Evolutionary conservation across 495 filamentous ascomycete species (phyloP).

Genomic region (Trichoderma reesei): DNA sequence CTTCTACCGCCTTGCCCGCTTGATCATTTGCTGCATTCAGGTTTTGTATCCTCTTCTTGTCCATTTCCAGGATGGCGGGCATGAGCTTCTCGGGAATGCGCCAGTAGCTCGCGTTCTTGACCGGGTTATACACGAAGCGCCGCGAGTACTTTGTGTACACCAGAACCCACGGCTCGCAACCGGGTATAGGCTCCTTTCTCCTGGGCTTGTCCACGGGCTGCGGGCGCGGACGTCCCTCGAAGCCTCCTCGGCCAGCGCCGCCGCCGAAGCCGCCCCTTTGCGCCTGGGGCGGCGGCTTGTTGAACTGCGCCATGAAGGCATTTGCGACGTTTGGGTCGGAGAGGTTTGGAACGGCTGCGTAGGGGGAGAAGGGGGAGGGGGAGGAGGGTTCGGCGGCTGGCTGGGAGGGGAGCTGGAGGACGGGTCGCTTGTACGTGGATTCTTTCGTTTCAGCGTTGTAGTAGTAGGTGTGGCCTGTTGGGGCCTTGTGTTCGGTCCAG

Average conservation of each 20-base stretch:
- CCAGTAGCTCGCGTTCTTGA: slow-evolving; percentile 85
- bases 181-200: slow-evolving; percentile 66
- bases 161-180: slow-evolving; percentile 80
- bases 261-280: slow-evolving; percentile 27
- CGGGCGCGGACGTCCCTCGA: slow-evolving; percentile 43
- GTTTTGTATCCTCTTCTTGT: slow-evolving; percentile 42
- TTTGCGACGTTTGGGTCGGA: slow-evolving; percentile 36
- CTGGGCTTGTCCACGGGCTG: slow-evolving; percentile 72
- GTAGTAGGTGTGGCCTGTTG: slow-evolving; percentile 80
- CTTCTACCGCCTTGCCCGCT: slow-evolving; percentile 9
- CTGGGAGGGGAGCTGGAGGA: slow-evolving; percentile 9
- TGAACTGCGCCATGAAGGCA: slow-evolving; percentile 39
- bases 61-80: slow-evolving; percentile 67
- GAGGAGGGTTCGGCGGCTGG: slow-evolving; percentile 26
- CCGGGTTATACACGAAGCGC: slow-evolving; percentile 77
- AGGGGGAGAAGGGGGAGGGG: slow-evolving; percentile 33
- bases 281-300: slow-evolving; percentile 20
- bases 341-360: slow-evolving; percentile 36
- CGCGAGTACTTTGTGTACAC: slow-evolving; percentile 84
- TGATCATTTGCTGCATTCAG: slow-evolving; percentile 28
- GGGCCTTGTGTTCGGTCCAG: slow-evolving; percentile 91
- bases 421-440: slow-evolving; percentile 76
- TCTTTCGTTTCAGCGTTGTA: slow-evolving; percentile 78
- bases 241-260: slow-evolving; percentile 37
- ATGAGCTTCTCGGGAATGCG: slow-evolving; percentile 76